Base-by-base conservation (phyloP, 768 basidiomycete species). In the Kondoa subrosea region DNA sequence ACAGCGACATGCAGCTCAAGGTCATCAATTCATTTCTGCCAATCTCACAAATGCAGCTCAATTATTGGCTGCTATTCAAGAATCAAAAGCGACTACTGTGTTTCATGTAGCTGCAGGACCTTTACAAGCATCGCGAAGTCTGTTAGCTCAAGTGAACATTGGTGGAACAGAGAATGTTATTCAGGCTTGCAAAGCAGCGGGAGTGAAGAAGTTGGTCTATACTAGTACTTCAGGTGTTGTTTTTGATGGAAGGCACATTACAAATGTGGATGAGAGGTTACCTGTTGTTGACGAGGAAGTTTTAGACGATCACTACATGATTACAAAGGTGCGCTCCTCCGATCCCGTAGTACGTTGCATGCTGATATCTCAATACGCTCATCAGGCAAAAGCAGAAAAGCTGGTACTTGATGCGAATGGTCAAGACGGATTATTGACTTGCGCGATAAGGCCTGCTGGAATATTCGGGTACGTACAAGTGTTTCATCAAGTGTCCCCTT, bases 201-300 rank as follows among this genome's bases (percentile, higher is more conserved):
- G 84, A 15, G 86, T 96, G 14, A 81, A 80, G 27, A 91, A 93
- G 76, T 83, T 99, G 33, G 91, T 99, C 2, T 99, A 87, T 78
- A 99, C 95, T 12, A 89, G 87, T 73, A 91, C 89, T 30, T 91
- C 89, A 1, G 89, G 91, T 34, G 88, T 93, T 21, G 84, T 89
- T 2, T 96, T 89, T 79, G 85, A 88, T 67, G 91, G 91, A 0
- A 78, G 78, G 21, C 84, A 91, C 77, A 81, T 91, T 64, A 82
- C 88, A 68, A 84, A 90, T 74, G 83, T 87, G 32, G 95, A 99
- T 77, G 95, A 99, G 78, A 84, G 95, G 8, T 76, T 88, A 56
- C 83, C 85, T 21, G 40, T 50, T 8, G 40, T 50, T 0, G 81
- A 83, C 68, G 89, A 90, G 0, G 82, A 82, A 56, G 83, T 83